phyloP scores from a whole-genome alignment of 257 asterid species.

The Gynochthodes officinalis region DNA sequence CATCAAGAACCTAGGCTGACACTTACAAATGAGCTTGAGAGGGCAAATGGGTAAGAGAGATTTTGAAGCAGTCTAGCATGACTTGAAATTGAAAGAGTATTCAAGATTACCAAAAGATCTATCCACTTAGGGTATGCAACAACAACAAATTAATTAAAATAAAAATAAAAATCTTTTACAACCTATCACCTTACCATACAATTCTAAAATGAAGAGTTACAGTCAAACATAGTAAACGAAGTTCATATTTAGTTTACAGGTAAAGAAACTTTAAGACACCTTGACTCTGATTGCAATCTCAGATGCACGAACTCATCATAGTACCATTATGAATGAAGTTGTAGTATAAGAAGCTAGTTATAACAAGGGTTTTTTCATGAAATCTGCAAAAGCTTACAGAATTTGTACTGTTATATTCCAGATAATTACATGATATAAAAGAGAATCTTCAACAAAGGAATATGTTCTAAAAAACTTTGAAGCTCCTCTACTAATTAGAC shows the following conservation, averaged over 20 bases:
- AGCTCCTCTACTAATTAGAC: not conserved
- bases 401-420: not conserved
- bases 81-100: not conserved
- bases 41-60: not conserved
- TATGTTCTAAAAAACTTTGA: not conserved
- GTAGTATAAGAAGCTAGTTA: not conserved
- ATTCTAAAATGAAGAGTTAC: not conserved
- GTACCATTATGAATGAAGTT: not conserved
- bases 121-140: not conserved
- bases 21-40: slow-evolving; percentile 1
- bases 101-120: not conserved
- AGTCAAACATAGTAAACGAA: not conserved
- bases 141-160: no score
- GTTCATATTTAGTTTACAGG: not conserved
- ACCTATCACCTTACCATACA: not conserved
- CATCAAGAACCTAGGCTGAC: not conserved
- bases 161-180: not conserved
- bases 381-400: not conserved
- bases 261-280: not conserved
- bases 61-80: not conserved
- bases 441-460: not conserved
- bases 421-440: not conserved
- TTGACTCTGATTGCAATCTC: not conserved
- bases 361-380: not conserved
- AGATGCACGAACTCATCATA: not conserved